Percentiles rank a stretch among this genome's conserved stretches.
These are phyloP conservation scores for Xylariaceae sp. DNA, from an alignment of 2,329 filamentous ascomycete genomes.

Conservation along the genomic window DNA sequence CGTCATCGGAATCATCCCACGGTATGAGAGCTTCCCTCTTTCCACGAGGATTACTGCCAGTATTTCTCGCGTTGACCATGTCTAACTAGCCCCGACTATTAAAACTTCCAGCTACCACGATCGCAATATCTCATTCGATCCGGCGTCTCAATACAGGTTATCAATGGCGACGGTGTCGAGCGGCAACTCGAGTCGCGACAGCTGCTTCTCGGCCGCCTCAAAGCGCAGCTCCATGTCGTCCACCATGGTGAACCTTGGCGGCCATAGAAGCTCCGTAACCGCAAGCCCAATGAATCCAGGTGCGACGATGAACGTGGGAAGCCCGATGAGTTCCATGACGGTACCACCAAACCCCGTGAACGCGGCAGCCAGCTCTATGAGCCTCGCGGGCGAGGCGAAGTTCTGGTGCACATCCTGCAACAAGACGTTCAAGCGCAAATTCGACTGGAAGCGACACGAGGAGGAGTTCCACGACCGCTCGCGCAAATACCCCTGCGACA, in stretches of 20 bases:
- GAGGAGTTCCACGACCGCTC: slow-evolving; percentile 65
- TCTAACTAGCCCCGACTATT: slow-evolving; percentile 18
- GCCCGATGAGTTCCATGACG: no score
- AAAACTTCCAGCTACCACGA: slow-evolving; percentile 29
- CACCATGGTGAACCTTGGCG: not conserved
- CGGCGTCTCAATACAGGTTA: slow-evolving; percentile 24
- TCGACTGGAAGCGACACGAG: slow-evolving; percentile 65
- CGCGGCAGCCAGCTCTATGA: not conserved
- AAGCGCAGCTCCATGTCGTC: slow-evolving; percentile 31
- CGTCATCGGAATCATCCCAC: slow-evolving; percentile 19
- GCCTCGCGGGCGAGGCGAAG: slow-evolving; percentile 25
- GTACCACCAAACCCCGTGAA: no score
- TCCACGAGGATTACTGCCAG: not conserved
- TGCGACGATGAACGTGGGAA: no score
- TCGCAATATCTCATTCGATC: slow-evolving; percentile 23
- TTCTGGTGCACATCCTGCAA: slow-evolving; percentile 47
- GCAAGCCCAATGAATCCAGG: no score
- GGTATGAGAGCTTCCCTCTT: slow-evolving; percentile 17
- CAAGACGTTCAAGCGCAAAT: slow-evolving; percentile 62
- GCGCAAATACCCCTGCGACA: slow-evolving; percentile 62
- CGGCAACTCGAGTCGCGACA: slow-evolving; percentile 30
- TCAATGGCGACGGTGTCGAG: slow-evolving; percentile 32
- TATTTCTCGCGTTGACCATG: slow-evolving; percentile 7
- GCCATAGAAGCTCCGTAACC: no score
- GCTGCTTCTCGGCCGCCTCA: slow-evolving; percentile 31